These are phyloP conservation scores for Hippophae gyantsensis DNA, from an alignment of 306 rosid genomes.

Conservation along the genomic window DNA sequence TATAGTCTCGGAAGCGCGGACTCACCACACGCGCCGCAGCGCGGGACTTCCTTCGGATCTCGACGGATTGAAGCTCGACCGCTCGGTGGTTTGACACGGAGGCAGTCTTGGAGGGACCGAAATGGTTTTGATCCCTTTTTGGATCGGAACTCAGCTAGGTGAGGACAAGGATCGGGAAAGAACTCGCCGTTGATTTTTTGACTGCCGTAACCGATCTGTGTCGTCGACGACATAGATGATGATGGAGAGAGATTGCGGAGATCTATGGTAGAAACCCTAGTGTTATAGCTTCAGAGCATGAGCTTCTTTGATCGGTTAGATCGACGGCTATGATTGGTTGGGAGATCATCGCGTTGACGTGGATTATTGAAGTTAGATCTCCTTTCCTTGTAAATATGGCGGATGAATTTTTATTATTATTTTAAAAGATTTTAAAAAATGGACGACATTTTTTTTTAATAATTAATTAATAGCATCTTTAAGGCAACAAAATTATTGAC, in stretches of 20 bases:
- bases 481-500: too few species aligned
- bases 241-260: conserved; percentile 22
- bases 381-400: too few species aligned
- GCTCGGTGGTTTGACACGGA: conserved; percentile 64
- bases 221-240: conserved; percentile 58
- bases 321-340: too few species aligned
- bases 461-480: too few species aligned
- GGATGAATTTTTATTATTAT: too few species aligned
- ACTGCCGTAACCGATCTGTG: conserved; percentile 29
- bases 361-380: too few species aligned
- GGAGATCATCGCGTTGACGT: too few species aligned
- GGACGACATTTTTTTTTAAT: too few species aligned
- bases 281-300: conserved; percentile 16
- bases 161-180: conserved; percentile 58
- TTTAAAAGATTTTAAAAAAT: too few species aligned
- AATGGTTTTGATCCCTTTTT: conserved; percentile 64
- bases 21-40: conserved; percentile 50
- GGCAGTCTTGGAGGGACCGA: conserved; percentile 65
- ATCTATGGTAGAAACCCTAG: conserved; percentile 37
- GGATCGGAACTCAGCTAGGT: conserved; percentile 62
- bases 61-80: conserved; percentile 80
- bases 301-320: conserved; percentile 2
- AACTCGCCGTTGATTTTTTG: conserved; percentile 45
- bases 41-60: conserved; percentile 58
- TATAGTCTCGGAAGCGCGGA: conserved; percentile 45